Base-by-base conservation (phyloP, 2,329 filamentous ascomycete genomes). In the Furcasterigmium sp. region DNA sequence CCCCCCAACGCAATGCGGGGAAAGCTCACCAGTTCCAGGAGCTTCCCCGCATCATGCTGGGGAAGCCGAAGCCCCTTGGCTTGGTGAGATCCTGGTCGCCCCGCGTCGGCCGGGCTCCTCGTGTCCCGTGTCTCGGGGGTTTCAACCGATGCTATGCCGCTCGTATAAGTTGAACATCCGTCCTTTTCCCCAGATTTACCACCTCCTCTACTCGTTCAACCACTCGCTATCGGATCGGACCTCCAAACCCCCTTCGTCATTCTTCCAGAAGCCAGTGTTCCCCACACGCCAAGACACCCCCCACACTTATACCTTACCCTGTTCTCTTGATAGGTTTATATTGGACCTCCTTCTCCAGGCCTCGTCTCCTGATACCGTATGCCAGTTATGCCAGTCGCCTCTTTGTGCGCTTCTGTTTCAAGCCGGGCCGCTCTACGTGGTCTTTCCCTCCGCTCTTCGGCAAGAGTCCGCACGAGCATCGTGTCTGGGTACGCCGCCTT, bases 151-250 rank as follows among this genome's bases (percentile, higher is more conserved):
- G n/a, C n/a, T 18, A 15, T 40, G 28, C 26, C 39, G 39, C 19
- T 9, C 39, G 39, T 41, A 41, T 41, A 41, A 41, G 39, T 41
- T 41, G 39, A 13, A 15, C 14, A 28, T 13, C 7, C 25, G 37
- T 25, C 37, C 37, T 23, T 20, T 38, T 38, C 20, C 21, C 17
- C 36, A 8, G 7, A 15, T 9, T 14, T 15, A 9, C 14, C 21
- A n/a, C 21, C n/a, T 23, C 36, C 19, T 15, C 17, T 23, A 10
- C 21, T 26, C 23, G 11, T 26, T 11, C 23, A n/a, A 26, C 11
- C 23, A 26, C 23, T 26, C 23, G 23, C 7, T 11, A n/a, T n/a
- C n/a, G n/a, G 23, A 26, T 26, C 23, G 11, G 23, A 26, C 23
- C 23, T 11, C 11, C 23, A 7, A 26, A 26, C 23, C 11, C 11